Percentiles rank a stretch among this genome's conserved stretches.
Evolutionary conservation across 2,329 filamentous ascomycete species (phyloP).

Genomic region (Epichloe gansuensis): DNA sequence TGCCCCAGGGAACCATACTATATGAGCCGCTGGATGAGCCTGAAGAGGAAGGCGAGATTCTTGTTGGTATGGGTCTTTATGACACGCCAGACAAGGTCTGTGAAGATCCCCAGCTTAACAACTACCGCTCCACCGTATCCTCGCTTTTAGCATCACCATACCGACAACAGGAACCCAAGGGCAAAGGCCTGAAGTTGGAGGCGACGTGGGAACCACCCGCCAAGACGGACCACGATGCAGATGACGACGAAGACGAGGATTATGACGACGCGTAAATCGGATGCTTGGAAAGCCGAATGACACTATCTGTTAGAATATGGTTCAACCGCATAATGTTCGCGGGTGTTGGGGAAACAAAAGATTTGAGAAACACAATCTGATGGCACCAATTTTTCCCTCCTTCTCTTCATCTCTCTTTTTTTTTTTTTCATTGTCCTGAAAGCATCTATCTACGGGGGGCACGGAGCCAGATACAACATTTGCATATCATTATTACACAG

Average conservation of each 20-base stretch:
- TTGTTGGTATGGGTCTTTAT: conserved; percentile 75
- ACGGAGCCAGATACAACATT: too few species aligned
- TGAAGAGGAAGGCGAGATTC: conserved; percentile 54
- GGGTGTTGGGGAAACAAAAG: too few species aligned
- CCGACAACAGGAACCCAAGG: conserved; percentile 34
- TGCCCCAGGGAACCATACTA: conserved; percentile 36
- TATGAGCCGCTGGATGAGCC: conserved; percentile 38
- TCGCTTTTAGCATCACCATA: conserved; percentile 40
- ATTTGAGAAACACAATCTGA: too few species aligned
- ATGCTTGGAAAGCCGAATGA: too few species aligned
- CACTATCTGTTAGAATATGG: too few species aligned
- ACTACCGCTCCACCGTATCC: conserved; percentile 41
- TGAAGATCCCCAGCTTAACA: conserved; percentile 36
- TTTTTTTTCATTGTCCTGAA: too few species aligned
- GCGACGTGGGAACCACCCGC: conserved; percentile 64
- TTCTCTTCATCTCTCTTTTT: too few species aligned
- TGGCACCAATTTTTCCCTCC: too few species aligned
- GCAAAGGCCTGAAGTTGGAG: conserved; percentile 69
- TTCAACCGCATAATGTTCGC: too few species aligned
- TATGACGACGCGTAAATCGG: conserved; percentile 7
- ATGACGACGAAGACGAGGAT: conserved; percentile 29
- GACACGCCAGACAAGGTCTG: conserved; percentile 50
- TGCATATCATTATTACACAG: too few species aligned
- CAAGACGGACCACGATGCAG: conserved; percentile 43
- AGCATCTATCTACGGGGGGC: too few species aligned